A percentile compares a stretch with the other conserved stretches of the same genome.
Evolutionary conservation across 176 grass and related monocot species (phyloP).

Genomic region (Sorghum bicolor): DNA sequence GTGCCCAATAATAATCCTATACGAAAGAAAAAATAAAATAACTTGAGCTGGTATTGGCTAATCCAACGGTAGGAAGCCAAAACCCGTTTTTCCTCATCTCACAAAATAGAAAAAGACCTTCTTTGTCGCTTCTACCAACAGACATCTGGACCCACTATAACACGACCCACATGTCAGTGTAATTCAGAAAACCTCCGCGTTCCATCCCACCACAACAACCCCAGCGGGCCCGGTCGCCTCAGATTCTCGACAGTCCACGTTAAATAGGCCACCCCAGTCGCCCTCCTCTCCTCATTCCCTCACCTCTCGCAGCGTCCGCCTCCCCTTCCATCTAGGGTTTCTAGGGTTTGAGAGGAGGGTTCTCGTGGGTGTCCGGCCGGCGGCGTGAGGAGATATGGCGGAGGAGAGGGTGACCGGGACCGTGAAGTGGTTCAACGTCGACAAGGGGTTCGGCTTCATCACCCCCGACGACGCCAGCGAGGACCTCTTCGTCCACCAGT

Average conservation of each 20-base stretch:
- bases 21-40: too few species aligned
- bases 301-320: background rate
- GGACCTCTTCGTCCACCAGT: constrained; percentile 33
- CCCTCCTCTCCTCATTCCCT: background rate
- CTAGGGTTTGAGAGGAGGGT: background rate
- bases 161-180: background rate
- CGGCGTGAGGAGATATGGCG: background rate
- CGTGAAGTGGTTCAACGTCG: constrained; percentile 31
- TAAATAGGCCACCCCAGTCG: background rate
- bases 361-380: background rate
- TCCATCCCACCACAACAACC: background rate
- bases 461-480: constrained; percentile 20
- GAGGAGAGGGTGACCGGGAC: background rate
- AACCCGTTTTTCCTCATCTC: background rate
- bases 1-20: too few species aligned
- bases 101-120: background rate
- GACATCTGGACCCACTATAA: background rate
- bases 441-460: constrained; percentile 38
- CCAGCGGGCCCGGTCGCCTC: background rate
- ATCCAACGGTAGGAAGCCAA: background rate
- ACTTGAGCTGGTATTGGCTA: too few species aligned
- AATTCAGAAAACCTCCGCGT: background rate
- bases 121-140: background rate
- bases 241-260: background rate
- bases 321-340: background rate